A percentile compares a stretch with the other conserved stretches of the same genome.
phyloP scores from a whole-genome alignment of 306 rosid genomes.

The Citrullus amarus region DNA sequence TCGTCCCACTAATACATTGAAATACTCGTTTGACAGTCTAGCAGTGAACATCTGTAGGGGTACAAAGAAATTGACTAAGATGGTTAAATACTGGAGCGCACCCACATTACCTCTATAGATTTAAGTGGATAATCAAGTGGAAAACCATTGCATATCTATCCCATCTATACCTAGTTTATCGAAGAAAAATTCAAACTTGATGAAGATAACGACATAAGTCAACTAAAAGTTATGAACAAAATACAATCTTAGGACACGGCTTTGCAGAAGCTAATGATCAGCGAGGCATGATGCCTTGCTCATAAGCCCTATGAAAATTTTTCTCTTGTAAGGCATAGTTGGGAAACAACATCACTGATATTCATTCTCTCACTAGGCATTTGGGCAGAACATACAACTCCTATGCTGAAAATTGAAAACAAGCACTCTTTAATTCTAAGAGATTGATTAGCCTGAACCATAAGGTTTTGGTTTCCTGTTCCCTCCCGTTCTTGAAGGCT shows the following conservation, averaged over 20 bases:
- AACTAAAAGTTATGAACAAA: neutral
- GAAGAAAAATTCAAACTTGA: neutral
- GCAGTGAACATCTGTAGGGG: too few relatives aligned
- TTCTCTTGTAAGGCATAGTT: neutral
- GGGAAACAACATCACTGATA: neutral
- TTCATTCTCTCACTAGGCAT: constrained; percentile 3
- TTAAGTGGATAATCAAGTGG: too few relatives aligned
- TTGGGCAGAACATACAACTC: constrained; percentile 9
- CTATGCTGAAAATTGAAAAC: neutral
- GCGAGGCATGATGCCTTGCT: neutral
- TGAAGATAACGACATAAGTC: neutral
- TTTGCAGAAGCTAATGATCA: neutral
- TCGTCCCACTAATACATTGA: too few relatives aligned
- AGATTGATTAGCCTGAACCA: neutral
- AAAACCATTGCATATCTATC: neutral
- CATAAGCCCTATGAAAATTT: neutral
- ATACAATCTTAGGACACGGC: neutral
- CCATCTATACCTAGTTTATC: neutral
- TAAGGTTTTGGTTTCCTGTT: neutral
- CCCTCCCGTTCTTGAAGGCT: neutral
- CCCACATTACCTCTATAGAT: too few relatives aligned
- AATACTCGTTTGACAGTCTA: too few relatives aligned
- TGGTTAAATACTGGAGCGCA: too few relatives aligned
- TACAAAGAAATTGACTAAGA: too few relatives aligned
- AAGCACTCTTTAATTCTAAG: neutral